phyloP scores from a whole-genome alignment of 148 eudicot genomes.

The Rheum nobile region DNA sequence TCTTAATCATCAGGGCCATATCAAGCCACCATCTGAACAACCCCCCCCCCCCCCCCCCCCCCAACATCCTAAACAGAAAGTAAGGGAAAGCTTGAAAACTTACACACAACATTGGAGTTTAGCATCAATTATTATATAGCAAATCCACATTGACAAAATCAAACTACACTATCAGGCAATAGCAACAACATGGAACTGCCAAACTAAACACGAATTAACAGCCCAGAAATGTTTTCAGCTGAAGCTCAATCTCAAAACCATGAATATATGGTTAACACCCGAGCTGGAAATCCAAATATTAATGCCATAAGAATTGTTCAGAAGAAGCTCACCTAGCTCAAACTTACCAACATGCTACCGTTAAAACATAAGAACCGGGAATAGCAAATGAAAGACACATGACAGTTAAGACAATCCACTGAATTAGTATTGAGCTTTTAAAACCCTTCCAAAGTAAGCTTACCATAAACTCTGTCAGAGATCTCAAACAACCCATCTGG shows the following conservation, averaged over 20 bases:
- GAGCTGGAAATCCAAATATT: not conserved
- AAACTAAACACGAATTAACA: too few species aligned
- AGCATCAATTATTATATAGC: not conserved
- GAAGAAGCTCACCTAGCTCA: conserved; percentile 2
- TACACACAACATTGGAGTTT: not conserved
- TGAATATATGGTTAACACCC: not conserved
- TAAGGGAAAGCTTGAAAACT: not conserved
- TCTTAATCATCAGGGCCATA: not conserved
- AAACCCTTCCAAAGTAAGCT: conserved; percentile 6
- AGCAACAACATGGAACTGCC: not conserved
- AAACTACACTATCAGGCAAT: not conserved
- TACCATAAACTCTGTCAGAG: conserved; percentile 86
- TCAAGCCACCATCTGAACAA: not conserved
- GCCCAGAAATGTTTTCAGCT: not conserved
- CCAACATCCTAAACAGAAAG: not conserved
- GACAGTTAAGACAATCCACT: not conserved
- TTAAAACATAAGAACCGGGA: too few species aligned
- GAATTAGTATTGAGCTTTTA: not conserved
- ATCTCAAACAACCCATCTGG: conserved; percentile 90
- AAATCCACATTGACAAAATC: not conserved
- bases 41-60: not conserved
- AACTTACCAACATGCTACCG: too few species aligned
- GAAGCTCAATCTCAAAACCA: not conserved
- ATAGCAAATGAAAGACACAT: not conserved
- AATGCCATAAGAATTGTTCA: not conserved